Base-by-base conservation (phyloP, 2,329 filamentous ascomycete species). In the Pyrenophora seminiperda region DNA sequence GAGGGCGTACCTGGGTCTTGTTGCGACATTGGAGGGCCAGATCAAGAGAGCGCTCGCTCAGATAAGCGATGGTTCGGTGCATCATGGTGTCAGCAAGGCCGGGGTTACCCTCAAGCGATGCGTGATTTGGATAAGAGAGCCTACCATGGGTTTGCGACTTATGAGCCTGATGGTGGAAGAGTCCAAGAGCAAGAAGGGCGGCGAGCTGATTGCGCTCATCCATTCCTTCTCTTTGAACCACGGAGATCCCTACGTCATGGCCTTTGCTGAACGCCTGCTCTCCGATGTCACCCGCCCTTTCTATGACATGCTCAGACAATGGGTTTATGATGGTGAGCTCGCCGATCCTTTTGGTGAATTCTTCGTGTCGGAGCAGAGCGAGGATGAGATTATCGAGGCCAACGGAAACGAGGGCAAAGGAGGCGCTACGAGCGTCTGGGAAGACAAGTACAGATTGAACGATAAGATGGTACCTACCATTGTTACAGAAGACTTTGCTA, bases 281-380 rank as follows among this genome's bases (percentile, higher is more conserved):
- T 82, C 83, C 5, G 90, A 93, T 65, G 89, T 99, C 45, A 97
- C 94, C 1, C 83, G 89, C 13, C 95, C 95, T 0, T 99, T 99
- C 70, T 99, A 99, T 72, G 90, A 95, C 65, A 97, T 99, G 78
- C 79, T 99, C 45, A 86, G 91, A 46, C 89, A 91, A 63, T 99
- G 94, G 94, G 96, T 99, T 41, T 99, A 99, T 68, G 93, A 99
- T 66, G 94, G 94, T 53, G 95, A 99, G 77, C 81, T 99, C 11
- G 91, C 90, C n/a, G 94, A 99, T 73, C 94, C 95, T 0, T 97
- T 92, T 66, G 82, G 86, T 47, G 94, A 99, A 67, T 99, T 99
- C 74, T 97, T 99, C 65, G 92, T 99, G 15, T 86, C 86, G 15
- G 91, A 97, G 70, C 90, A 93, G 61, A 83, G 86, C 43, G 80